These are phyloP conservation scores for Russula sp. DNA, from an alignment of 768 basidiomycete genomes.

Conservation along the genomic window DNA sequence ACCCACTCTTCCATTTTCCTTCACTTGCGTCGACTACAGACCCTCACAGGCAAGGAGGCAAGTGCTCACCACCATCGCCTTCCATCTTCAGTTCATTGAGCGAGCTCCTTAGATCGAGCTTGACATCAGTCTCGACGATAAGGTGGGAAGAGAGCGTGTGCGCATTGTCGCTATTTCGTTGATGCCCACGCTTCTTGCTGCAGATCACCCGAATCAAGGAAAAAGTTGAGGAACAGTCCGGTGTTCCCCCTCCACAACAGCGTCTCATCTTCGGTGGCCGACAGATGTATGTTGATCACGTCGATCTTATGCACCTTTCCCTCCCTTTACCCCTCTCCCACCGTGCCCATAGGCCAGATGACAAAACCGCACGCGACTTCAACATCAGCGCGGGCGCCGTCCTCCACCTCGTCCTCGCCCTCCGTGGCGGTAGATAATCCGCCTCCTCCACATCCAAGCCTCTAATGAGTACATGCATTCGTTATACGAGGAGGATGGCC, in stretches of 20 bases:
- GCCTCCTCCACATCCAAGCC: not conserved
- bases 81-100: not conserved
- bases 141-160: slow-evolving; percentile 39
- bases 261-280: slow-evolving; percentile 88
- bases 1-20: too few species aligned
- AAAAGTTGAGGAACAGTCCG: slow-evolving; percentile 97
- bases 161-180: not conserved
- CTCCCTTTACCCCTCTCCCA: not conserved
- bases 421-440: slow-evolving; percentile 74
- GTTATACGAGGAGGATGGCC: slow-evolving; percentile 14
- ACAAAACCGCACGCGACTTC: slow-evolving; percentile 80
- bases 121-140: slow-evolving; percentile 86
- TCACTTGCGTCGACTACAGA: slow-evolving; percentile 40
- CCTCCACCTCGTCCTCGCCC: slow-evolving; percentile 90
- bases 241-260: slow-evolving; percentile 94
- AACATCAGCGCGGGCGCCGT: slow-evolving; percentile 81
- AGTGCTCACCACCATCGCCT: slow-evolving; percentile 11
- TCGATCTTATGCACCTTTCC: not conserved
- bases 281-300: slow-evolving; percentile 63
- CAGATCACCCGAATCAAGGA: slow-evolving; percentile 94
- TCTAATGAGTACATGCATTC: too few species aligned
- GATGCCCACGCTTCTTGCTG: not conserved
- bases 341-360: slow-evolving; percentile 62
- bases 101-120: slow-evolving; percentile 68
- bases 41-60: slow-evolving; percentile 96